Base-by-base conservation (phyloP, 495 filamentous ascomycete genomes). In the Aspergillus nanangensis region DNA sequence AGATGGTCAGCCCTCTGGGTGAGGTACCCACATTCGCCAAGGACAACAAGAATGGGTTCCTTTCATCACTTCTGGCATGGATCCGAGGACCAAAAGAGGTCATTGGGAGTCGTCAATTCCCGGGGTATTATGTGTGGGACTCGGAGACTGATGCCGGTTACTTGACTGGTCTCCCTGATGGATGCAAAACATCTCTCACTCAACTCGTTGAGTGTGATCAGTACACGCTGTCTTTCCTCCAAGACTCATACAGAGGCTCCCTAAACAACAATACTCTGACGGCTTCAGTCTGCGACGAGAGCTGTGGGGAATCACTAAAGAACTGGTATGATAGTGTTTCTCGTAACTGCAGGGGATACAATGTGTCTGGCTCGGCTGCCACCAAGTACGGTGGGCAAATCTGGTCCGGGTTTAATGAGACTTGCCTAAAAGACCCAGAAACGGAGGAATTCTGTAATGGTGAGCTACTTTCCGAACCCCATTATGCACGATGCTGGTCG, bases 1-100 rank as follows among this genome's bases (percentile, higher is more conserved):
- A 83, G 57, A 89, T 90, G 83, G 66, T 94, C 8, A 35, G 23
- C 3, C 46, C 46, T n/a, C 11, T 29, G n/a, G 24, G 35, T 20
- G 46, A 36, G 8, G 8, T 8, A 2, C 35, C 35, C 19, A 7
- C 19, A 38, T 38, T 17, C 14, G 14, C 35, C 35, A 38, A 38
- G 19, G 35, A 38, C 14, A 19, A 17, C 19, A 14, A 19, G 14
- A 38, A 38, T 38, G 14, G 35, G 14, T 38, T 17, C 35, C 14
- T 4, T 38, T 38, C 35, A 17, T 38, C 35, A 19, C 14, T 38
- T 17, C 14, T 38, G 14, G 14, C 35, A 14, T 38, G 14, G 25
- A 29, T 29, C 25, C 25, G 25, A 29, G 25, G 25, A 29, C 25
- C 25, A 29, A 29, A 29, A 29, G 25, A 29, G 25, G 25, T 29